These are phyloP conservation scores for Leucocoprinus sp. DNA, from an alignment of 768 basidiomycete genomes.

Conservation along the genomic window DNA sequence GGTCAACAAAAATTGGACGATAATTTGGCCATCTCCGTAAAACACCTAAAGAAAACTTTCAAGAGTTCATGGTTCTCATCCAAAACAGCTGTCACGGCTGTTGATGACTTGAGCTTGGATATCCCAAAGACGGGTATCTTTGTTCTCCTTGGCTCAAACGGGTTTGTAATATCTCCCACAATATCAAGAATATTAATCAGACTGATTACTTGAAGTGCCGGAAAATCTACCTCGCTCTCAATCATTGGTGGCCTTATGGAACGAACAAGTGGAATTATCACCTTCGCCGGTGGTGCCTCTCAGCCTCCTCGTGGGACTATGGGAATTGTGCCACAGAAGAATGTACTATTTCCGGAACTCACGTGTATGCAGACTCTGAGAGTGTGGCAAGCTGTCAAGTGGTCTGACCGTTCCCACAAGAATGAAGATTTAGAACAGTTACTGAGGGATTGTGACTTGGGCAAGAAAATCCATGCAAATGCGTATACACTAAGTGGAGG, in stretches of 20 bases:
- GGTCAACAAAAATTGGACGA: slow-evolving; percentile 21
- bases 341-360: slow-evolving; percentile 72
- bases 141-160: slow-evolving; percentile 68
- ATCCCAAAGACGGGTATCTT: slow-evolving; percentile 72
- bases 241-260: slow-evolving; percentile 58
- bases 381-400: slow-evolving; percentile 69
- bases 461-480: slow-evolving; percentile 58
- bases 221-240: slow-evolving; percentile 67
- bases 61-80: slow-evolving; percentile 38
- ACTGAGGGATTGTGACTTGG: slow-evolving; percentile 64
- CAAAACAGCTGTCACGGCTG: slow-evolving; percentile 48
- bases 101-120: slow-evolving; percentile 57
- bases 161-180: slow-evolving; percentile 26
- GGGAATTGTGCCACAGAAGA: slow-evolving; percentile 79
- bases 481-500: slow-evolving; percentile 66
- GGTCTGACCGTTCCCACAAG: slow-evolving; percentile 33
- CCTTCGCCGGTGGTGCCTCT: slow-evolving; percentile 43
- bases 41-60: slow-evolving; percentile 53
- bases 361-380: slow-evolving; percentile 65
- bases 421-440: slow-evolving; percentile 59
- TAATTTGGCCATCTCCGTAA: slow-evolving; percentile 52
- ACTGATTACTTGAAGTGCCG: slow-evolving; percentile 39
- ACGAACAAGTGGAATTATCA: slow-evolving; percentile 49
- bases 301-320: slow-evolving; percentile 55
- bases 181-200: not conserved